phyloP scores from a whole-genome alignment of 352 stramenopile genomes.

The Phytophthora uliginosa region DNA sequence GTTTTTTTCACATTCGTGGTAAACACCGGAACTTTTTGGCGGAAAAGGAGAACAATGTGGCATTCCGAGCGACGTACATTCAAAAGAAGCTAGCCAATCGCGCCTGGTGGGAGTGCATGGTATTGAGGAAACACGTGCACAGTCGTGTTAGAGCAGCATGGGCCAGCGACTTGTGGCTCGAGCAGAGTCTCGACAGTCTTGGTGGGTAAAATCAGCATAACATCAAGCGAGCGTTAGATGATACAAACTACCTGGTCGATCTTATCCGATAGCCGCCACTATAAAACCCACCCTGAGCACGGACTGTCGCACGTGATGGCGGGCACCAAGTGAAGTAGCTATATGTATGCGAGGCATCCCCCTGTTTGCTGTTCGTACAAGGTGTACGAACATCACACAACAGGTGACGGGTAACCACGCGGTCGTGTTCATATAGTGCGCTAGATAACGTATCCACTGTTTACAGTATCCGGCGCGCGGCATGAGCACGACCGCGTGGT shows the following conservation, averaged over 20 bases:
- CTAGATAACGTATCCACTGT: background rate
- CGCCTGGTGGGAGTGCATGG: background rate
- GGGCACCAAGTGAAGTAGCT: background rate
- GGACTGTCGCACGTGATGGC: background rate
- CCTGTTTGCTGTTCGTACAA: slow-evolving; percentile 1
- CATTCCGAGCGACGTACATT: no score
- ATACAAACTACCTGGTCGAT: background rate
- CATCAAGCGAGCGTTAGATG: background rate
- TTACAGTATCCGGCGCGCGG: no score
- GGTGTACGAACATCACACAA: background rate
- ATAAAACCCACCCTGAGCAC: background rate
- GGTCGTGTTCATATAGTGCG: no score
- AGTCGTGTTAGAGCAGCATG: background rate
- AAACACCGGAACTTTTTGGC: no score
- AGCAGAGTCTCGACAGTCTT: background rate
- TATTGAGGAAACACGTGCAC: background rate
- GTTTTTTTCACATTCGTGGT: no score
- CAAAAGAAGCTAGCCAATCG: no score
- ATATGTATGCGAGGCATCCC: background rate
- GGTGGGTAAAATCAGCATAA: background rate
- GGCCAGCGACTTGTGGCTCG: background rate
- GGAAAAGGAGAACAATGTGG: no score
- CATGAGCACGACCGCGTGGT: no score
- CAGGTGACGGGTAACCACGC: no score
- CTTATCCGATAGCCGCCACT: background rate